These are phyloP conservation scores for Ustulina deusta DNA, from an alignment of 2,329 filamentous ascomycete species.

Conservation along the genomic window DNA sequence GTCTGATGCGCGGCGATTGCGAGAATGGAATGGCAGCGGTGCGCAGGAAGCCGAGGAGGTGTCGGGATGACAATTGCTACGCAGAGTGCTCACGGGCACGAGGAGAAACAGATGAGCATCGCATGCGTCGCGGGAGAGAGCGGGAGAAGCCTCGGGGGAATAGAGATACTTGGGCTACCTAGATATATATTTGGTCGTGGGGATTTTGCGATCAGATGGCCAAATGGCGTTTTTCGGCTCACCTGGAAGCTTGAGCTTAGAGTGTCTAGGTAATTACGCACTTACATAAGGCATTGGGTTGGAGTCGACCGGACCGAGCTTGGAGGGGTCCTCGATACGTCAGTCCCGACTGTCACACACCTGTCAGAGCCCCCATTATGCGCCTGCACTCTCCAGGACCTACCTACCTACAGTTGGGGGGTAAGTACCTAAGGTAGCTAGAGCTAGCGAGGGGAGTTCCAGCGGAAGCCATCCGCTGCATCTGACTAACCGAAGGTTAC, in stretches of 20 bases:
- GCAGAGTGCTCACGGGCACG: not conserved
- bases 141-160: not conserved
- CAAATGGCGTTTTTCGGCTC: conserved; percentile 33
- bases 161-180: not conserved
- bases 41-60: not conserved
- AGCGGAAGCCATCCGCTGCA: too few relatives aligned
- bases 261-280: not conserved
- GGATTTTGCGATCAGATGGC: conserved; percentile 32
- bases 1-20: conserved; percentile 10
- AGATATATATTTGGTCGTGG: not conserved
- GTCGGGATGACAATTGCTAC: not conserved
- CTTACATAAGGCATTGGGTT: not conserved
- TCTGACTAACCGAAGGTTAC: too few relatives aligned
- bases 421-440: too few relatives aligned
- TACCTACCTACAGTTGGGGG: not conserved
- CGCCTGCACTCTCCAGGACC: too few relatives aligned
- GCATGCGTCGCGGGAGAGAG: not conserved
- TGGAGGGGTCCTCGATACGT: conserved; percentile 29
- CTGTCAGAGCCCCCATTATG: conserved; percentile 5
- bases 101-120: not conserved
- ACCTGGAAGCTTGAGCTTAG: conserved; percentile 20
- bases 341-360: conserved; percentile 6
- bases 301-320: too few relatives aligned
- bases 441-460: too few relatives aligned
- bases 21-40: conserved; percentile 11